Base-by-base conservation (phyloP, 352 stramenopile genomes). In the Phytophthora tentaculata region DNA sequence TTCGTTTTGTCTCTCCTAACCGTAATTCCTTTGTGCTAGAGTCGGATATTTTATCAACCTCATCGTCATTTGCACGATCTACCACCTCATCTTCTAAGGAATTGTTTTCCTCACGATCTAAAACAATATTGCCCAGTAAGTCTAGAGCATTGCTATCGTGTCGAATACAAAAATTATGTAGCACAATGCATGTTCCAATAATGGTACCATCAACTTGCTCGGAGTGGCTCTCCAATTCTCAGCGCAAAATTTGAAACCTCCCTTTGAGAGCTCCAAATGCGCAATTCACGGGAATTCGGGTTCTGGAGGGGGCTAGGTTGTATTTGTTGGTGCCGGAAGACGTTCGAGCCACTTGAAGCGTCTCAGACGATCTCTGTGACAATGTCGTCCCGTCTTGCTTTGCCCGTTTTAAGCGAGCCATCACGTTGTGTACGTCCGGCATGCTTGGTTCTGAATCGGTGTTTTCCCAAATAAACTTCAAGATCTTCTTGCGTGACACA, bases 231-330 rank as follows among this genome's bases (percentile, higher is more conserved):
- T 51, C 44, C 8, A 51, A 13, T n/a, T 51, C 44, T 19, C 20
- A 20, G 3, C 44, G 12, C 8, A 51, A 9, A 29, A 28, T 51
- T 7, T 51, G 44, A n/a, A 29, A 51, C 10, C 44, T 51, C 3
- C 44, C 20, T 29, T 51, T 51, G 5, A 29, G 44, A n/a, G 44
- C 44, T 10, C 19, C 44, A 51, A 51, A 51, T n/a, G 44, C 19
- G 12, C 44, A 51, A 13, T 51, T 20, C 10, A 29, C 44, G 10
- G 20, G 20, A n/a, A 51, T 29, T 1, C 19, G 19, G 3, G 19
- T 49, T 26, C 43, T 9, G 13, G 19, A 49, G 19, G 24, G 43
- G 26, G 43, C 19, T 1, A 26, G 3, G 43, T 49, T 49, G 43
- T 49, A 49, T 8, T 16, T 49, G 5, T 49, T 26, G 43, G 26